Evolutionary conservation across 2,329 filamentous ascomycete species (phyloP).

Genomic region (Grosmannia penicillata): DNA sequence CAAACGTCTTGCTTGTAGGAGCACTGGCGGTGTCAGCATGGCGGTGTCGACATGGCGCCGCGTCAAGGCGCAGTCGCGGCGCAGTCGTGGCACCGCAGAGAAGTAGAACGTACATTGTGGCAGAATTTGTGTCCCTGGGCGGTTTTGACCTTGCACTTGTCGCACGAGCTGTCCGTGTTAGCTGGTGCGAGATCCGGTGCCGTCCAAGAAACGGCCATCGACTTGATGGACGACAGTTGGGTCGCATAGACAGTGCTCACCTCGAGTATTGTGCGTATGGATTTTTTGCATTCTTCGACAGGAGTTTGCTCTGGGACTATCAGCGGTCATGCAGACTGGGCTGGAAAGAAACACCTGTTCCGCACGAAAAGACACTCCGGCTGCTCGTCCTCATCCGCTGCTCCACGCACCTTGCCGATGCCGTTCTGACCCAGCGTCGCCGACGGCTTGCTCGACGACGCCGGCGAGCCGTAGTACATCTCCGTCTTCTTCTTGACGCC

Average conservation of each 20-base stretch:
- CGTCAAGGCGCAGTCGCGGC: not conserved
- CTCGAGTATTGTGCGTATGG: constrained; percentile 49
- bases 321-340: no score
- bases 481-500: constrained; percentile 53
- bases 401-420: constrained; percentile 36
- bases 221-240: no score
- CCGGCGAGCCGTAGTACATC: constrained; percentile 48
- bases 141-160: constrained; percentile 48
- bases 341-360: not conserved
- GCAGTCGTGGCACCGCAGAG: no score
- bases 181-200: no score
- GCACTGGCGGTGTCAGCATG: constrained; percentile 19
- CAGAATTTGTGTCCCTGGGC: constrained; percentile 45
- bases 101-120: constrained; percentile 18
- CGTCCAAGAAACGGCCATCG: no score
- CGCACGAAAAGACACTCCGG: no score
- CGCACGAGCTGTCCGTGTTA: constrained; percentile 28
- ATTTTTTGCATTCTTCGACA: constrained; percentile 50
- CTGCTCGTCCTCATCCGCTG: no score
- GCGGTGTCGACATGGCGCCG: not conserved
- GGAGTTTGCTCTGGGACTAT: constrained; percentile 40
- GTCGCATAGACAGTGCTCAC: constrained; percentile 5
- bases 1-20: constrained; percentile 49
- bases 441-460: constrained; percentile 27
- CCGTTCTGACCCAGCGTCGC: constrained; percentile 42